A percentile compares a stretch with the other conserved stretches of the same genome.
phyloP scores from a whole-genome alignment of 108 stramenopile species.

The Nitzschia putrida region DNA sequence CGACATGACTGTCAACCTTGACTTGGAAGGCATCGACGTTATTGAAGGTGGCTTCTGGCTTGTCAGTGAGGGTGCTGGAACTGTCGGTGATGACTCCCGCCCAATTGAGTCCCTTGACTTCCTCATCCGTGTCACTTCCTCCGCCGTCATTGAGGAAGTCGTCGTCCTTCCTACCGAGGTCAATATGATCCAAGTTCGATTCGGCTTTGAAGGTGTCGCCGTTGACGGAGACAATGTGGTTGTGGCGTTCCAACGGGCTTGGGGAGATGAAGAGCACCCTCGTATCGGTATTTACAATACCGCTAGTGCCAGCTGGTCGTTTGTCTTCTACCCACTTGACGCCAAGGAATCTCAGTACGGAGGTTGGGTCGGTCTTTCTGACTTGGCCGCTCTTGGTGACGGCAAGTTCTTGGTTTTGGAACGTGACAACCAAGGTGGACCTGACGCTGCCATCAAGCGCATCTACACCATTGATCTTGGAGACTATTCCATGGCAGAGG shows the following conservation, averaged over 20 bases:
- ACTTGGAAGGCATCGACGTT: slow-evolving; percentile 67
- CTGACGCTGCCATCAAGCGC: slow-evolving; percentile 68
- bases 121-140: slow-evolving; percentile 40
- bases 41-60: slow-evolving; percentile 54
- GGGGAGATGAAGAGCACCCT: slow-evolving; percentile 49
- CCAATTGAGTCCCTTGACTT: slow-evolving; percentile 52
- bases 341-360: slow-evolving; percentile 52
- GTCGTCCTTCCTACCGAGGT: slow-evolving; percentile 54
- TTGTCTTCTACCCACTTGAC: slow-evolving; percentile 64
- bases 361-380: slow-evolving; percentile 78
- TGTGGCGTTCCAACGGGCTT: slow-evolving; percentile 60
- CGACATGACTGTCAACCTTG: slow-evolving; percentile 75
- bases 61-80: slow-evolving; percentile 69
- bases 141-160: slow-evolving; percentile 48
- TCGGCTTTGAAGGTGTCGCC: slow-evolving; percentile 77
- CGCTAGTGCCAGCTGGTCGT: slow-evolving; percentile 40
- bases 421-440: slow-evolving; percentile 74
- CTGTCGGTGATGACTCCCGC: slow-evolving; percentile 41
- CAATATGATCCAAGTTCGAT: slow-evolving; percentile 40
- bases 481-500: slow-evolving; percentile 31
- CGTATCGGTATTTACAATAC: slow-evolving; percentile 56
- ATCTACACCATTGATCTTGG: slow-evolving; percentile 56
- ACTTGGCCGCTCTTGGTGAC: slow-evolving; percentile 52
- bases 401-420: slow-evolving; percentile 63
- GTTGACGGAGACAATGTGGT: slow-evolving; percentile 47